Evolutionary conservation across 305 asterid genomes (phyloP).

Genomic region (Striga hermonthica): DNA sequence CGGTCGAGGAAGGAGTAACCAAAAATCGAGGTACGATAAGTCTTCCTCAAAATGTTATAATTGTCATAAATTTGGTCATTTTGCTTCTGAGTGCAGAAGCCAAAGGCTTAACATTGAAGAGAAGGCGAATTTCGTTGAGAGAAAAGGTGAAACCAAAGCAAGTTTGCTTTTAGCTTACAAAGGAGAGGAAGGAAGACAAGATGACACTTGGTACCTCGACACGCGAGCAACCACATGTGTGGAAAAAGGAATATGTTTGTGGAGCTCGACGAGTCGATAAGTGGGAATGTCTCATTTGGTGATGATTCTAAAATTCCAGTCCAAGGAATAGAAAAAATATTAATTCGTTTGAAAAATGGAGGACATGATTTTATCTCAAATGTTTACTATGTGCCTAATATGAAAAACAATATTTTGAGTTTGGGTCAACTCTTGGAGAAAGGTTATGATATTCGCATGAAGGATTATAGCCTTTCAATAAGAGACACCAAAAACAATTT

Average conservation of each 20-base stretch:
- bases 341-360: no score
- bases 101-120: not conserved
- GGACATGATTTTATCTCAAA: no score
- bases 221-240: slow-evolving; percentile 30
- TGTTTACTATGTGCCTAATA: no score
- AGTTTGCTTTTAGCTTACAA: no score
- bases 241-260: not conserved
- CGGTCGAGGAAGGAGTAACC: slow-evolving; percentile 23
- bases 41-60: no score
- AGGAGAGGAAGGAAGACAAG: not conserved
- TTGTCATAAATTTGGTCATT: slow-evolving; percentile 29
- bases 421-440: no score
- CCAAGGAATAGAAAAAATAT: no score
- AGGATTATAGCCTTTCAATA: no score
- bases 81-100: slow-evolving; percentile 28
- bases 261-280: not conserved
- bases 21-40: slow-evolving; percentile 14
- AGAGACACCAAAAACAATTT: no score
- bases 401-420: no score
- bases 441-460: no score
- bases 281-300: slow-evolving; percentile 1
- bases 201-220: slow-evolving; percentile 24
- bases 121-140: slow-evolving; percentile 12
- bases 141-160: no score
- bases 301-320: slow-evolving; percentile 12